These are phyloP conservation scores for Coemansia sp. DNA, from an alignment of 192 early-diverging fungal species.

Conservation along the genomic window DNA sequence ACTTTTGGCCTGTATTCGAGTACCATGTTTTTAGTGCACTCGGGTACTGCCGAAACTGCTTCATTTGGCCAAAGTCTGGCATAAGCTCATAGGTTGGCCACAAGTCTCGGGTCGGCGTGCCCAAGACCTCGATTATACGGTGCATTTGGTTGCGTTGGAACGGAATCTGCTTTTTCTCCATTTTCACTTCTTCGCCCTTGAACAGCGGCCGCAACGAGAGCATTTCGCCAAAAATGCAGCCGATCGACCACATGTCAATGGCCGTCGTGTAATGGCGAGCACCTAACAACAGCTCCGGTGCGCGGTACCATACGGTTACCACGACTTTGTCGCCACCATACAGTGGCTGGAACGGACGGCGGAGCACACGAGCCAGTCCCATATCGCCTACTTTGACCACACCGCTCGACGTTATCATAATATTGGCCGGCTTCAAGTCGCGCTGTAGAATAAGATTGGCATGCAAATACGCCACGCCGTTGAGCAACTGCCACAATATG, in stretches of 20 bases:
- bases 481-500: constrained; percentile 84
- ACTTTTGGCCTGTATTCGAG: constrained; percentile 49
- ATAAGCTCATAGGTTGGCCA: constrained; percentile 74
- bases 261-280: constrained; percentile 87
- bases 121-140: constrained; percentile 84
- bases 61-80: constrained; percentile 66
- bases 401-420: constrained; percentile 84
- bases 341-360: constrained; percentile 70
- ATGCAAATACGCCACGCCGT: constrained; percentile 86
- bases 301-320: constrained; percentile 97
- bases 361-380: constrained; percentile 82
- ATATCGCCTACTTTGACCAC: constrained; percentile 94
- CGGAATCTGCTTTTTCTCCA: constrained; percentile 80
- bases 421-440: constrained; percentile 94
- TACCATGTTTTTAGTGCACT: constrained; percentile 45
- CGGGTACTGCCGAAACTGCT: constrained; percentile 62
- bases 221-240: constrained; percentile 95
- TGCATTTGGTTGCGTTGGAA: constrained; percentile 84
- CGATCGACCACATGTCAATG: constrained; percentile 74
- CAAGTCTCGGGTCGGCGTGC: constrained; percentile 79
- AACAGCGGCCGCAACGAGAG: constrained; percentile 79
- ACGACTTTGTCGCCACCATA: constrained; percentile 85
- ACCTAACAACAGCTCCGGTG: constrained; percentile 88
- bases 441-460: constrained; percentile 81
- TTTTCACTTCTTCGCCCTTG: constrained; percentile 87